These are phyloP conservation scores for Colletotrichum musicola DNA, from an alignment of 2,329 filamentous ascomycete genomes.

Conservation along the genomic window DNA sequence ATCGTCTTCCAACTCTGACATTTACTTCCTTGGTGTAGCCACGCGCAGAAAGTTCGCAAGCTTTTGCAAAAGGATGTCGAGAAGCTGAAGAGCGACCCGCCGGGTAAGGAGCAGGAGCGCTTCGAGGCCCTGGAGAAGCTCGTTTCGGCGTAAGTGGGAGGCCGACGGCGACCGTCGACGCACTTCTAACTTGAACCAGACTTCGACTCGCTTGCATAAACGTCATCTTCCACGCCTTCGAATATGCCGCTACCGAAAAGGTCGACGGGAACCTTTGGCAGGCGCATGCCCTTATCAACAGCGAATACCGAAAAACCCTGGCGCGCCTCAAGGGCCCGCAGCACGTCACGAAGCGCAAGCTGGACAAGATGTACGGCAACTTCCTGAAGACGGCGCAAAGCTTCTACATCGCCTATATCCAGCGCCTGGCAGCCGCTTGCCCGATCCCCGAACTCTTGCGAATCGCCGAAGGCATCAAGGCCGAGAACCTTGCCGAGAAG, in stretches of 20 bases:
- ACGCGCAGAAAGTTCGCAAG: slow-evolving; percentile 58
- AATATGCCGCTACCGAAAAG: slow-evolving; percentile 71
- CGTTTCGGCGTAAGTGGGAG: slow-evolving; percentile 55
- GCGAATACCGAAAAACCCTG: slow-evolving; percentile 79
- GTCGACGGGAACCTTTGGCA: slow-evolving; percentile 83
- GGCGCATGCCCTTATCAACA: slow-evolving; percentile 82
- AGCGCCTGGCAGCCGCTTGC: slow-evolving; percentile 76
- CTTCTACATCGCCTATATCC: slow-evolving; percentile 90
- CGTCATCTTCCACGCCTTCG: slow-evolving; percentile 79
- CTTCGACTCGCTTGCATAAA: slow-evolving; percentile 80
- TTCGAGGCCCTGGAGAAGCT: slow-evolving; percentile 59
- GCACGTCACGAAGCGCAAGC: slow-evolving; percentile 77
- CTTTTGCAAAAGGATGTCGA: slow-evolving; percentile 58
- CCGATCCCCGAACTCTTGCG: slow-evolving; percentile 64
- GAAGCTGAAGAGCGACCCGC: slow-evolving; percentile 53
- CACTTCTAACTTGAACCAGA: slow-evolving; percentile 54
- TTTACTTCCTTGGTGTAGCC: slow-evolving; percentile 46
- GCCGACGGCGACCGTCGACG: slow-evolving; percentile 6
- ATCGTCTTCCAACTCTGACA: slow-evolving; percentile 3
- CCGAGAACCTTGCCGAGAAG: slow-evolving; percentile 56
- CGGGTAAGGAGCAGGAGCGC: slow-evolving; percentile 54
- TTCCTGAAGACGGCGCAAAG: slow-evolving; percentile 90
- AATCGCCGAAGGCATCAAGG: slow-evolving; percentile 57
- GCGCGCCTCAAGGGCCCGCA: slow-evolving; percentile 65
- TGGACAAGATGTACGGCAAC: slow-evolving; percentile 83